A percentile compares a stretch with the other conserved stretches of the same genome.
phyloP scores from a whole-genome alignment of 208 protist species.

The Herpetomonas samuelpessoai region DNA sequence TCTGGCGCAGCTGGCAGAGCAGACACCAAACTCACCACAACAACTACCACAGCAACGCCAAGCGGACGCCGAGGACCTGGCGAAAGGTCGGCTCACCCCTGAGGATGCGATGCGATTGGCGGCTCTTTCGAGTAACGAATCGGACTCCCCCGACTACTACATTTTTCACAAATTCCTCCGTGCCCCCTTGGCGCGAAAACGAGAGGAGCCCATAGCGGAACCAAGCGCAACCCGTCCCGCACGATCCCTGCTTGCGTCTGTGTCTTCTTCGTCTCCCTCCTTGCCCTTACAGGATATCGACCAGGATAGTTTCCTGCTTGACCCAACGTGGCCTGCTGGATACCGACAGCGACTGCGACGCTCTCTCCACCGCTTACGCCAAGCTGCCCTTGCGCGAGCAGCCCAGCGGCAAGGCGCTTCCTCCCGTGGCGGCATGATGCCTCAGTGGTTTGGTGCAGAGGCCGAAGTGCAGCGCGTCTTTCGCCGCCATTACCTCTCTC shows the following conservation, averaged over 20 bases:
- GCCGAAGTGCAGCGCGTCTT: constrained; percentile 4
- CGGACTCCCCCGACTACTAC: background rate
- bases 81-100: background rate
- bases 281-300: too few species aligned
- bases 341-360: constrained; percentile 29
- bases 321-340: constrained; percentile 19
- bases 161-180: background rate
- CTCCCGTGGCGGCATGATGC: constrained; percentile 12
- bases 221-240: too few species aligned
- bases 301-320: constrained; percentile 16
- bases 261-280: too few species aligned
- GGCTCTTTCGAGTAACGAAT: background rate
- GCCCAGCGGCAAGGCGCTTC: constrained; percentile 13
- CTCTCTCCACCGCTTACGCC: constrained; percentile 53
- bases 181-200: background rate
- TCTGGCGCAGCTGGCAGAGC: background rate
- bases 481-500: background rate
- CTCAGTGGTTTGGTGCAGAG: constrained; percentile 35
- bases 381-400: constrained; percentile 35
- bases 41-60: background rate
- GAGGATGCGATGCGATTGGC: background rate
- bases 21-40: background rate
- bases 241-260: too few species aligned
- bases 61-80: background rate
- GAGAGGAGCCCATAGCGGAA: background rate